Evolutionary conservation across 768 basidiomycete genomes (phyloP).

Genomic region (Lactarius sanguifluus): DNA sequence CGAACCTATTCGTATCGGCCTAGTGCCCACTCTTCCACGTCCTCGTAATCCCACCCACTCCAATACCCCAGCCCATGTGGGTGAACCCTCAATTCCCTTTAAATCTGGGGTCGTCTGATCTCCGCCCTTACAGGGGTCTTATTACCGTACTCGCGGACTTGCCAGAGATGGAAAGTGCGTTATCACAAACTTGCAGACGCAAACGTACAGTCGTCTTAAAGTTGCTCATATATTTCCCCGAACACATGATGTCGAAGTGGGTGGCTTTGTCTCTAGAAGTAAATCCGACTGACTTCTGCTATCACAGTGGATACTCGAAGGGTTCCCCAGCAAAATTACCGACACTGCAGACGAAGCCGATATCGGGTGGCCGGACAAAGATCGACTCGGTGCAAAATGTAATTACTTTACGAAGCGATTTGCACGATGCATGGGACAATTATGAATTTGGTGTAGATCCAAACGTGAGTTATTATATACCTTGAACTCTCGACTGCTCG

Average conservation of each 20-base stretch:
- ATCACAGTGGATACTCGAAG: slow-evolving; percentile 12
- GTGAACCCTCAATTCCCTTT: not conserved
- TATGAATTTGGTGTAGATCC: slow-evolving; percentile 18
- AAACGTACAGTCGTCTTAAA: slow-evolving; percentile 9
- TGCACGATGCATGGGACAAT: slow-evolving; percentile 14
- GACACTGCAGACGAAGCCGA: slow-evolving; percentile 3
- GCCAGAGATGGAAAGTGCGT: slow-evolving; percentile 10
- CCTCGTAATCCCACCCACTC: slow-evolving; percentile 1
- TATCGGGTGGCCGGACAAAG: slow-evolving; percentile 3
- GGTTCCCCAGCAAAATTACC: slow-evolving; percentile 7
- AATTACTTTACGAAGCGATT: slow-evolving; percentile 10
- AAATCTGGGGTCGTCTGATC: not conserved
- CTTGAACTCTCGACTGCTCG: not conserved
- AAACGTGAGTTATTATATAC: not conserved
- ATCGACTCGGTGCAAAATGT: slow-evolving; percentile 17
- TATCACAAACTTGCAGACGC: slow-evolving; percentile 11
- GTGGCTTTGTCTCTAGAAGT: not conserved
- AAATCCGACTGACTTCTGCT: not conserved
- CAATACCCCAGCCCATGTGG: not conserved
- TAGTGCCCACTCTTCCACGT: slow-evolving; percentile 4
- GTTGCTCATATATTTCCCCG: slow-evolving; percentile 17
- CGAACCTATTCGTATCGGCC: not conserved
- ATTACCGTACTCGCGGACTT: not conserved
- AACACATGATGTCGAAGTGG: slow-evolving; percentile 9
- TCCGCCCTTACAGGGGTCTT: not conserved